Percentiles rank a stretch among this genome's conserved stretches.
Conservation (phyloP, 2,329 filamentous ascomycete genomes). For the Monosporascus cannonballus region DNA sequence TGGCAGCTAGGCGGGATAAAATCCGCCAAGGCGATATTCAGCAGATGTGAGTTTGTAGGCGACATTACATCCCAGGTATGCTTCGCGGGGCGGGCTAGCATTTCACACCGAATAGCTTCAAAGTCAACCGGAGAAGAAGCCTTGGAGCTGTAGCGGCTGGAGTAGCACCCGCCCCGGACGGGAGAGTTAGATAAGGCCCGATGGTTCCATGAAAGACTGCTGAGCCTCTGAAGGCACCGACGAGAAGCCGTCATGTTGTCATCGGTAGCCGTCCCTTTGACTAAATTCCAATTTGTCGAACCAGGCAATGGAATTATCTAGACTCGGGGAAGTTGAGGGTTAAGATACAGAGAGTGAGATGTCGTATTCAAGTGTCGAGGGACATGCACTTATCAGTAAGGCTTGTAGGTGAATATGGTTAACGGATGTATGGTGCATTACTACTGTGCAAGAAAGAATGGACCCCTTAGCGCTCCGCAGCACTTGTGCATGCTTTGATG, state of each 20-base stretch:
- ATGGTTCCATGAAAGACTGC: not conserved
- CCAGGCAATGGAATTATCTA: no score
- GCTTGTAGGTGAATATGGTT: not conserved
- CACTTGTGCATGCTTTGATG: no score
- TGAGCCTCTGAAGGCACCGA: constrained; percentile 2
- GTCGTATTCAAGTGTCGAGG: not conserved
- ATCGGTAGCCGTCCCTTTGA: not conserved
- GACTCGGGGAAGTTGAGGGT: no score
- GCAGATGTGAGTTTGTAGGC: constrained; percentile 57
- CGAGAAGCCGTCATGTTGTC: constrained; percentile 8
- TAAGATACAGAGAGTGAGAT: no score
- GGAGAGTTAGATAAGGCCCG: not conserved
- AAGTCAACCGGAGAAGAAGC: constrained; percentile 8
- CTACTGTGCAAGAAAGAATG: no score
- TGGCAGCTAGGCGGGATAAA: constrained; percentile 35
- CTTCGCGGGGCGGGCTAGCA: constrained; percentile 19
- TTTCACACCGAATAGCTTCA: constrained; percentile 15
- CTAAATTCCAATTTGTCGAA: not conserved
- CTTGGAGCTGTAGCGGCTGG: constrained; percentile 1
- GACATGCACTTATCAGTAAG: constrained; percentile 12
- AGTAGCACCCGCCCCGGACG: constrained; percentile 3
- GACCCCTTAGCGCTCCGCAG: no score
- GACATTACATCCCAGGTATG: constrained; percentile 32
- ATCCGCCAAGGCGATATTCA: constrained; percentile 56
- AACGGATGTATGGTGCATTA: no score